Evolutionary conservation across 2,329 filamentous ascomycete genomes (phyloP), one percentile per base, ranked within the genome.

Genomic region (Fusarium chuoi): DNA sequence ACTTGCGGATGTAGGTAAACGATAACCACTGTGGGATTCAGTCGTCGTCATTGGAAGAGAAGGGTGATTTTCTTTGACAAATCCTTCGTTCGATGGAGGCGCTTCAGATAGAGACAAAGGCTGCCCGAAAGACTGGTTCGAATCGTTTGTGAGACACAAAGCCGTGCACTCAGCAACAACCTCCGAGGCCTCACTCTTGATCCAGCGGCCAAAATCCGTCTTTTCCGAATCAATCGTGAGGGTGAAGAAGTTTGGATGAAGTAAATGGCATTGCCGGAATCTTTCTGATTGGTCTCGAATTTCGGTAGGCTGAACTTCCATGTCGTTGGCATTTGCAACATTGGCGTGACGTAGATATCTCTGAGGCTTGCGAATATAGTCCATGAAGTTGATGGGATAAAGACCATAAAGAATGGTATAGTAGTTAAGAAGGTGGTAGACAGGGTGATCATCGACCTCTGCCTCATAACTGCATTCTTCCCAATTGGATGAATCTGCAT

Each of bases 201-300:
- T 89, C 92, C 92, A 96, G 58, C 93, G 90, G 46, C 92, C 91
- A 69, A 90, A 88, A 77, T 96, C 93, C 2, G 87, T 91, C 79
- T 95, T 89, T 80, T 96, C 94, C 5, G 94, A 93, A 71, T 96
- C 94, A 54, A 94, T 88, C 0, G 93, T 96, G 49, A 93, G 87
- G 42, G 88, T 92, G 79, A 94, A 95, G 81, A 96, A 96, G 80
- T 95, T 95, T n/a, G 93, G 92, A 79, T 96, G 94, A 22, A 96
- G 83, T 11, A 94, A 82, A 81, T 96, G 94, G 41, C 89, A 89
- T 71, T 90, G 89, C 42, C 93, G 88, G 79, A 94, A 95, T 26
- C 88, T 88, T 76, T 96, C 93, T 6, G 93, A 95, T 56, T 93
- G 88, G 76, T 92, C 89, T 10, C 93, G 87, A 62, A 96, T 94